Evolutionary conservation across 2,329 filamentous ascomycete species (phyloP), one percentile per base, ranked within the genome.

Genomic region (Aspergillus flavus): DNA sequence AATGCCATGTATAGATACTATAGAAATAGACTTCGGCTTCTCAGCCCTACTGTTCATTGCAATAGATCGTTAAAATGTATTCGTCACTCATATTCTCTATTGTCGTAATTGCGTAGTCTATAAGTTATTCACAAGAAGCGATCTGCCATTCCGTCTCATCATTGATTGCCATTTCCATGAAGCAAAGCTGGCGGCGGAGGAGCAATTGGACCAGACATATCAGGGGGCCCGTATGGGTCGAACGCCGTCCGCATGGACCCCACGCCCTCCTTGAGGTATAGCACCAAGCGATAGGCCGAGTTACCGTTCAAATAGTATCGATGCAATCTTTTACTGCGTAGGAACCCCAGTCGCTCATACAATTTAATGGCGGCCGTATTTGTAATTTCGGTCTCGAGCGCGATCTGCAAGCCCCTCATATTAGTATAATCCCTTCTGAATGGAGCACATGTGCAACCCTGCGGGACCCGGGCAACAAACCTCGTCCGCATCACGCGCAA

Each of bases 231-330:
- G 52, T 75, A 76, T 3, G 75, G 71, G 64, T 81, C 79, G 62
- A 76, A 72, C 14, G 69, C 65, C 12, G 78, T 75, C 34, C 75
- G 71, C 45, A 81, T 81, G 34, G 78, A 76, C 4, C 81, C 81
- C 11, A 84, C 81, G 6, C 84, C 84, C 66, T 84, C 82, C 74
- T 91, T 94, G 58, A 97, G 80, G 66, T 94, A 90, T 43, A 99
- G 79, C 7, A 98, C 89, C 58, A 99, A 82, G 48, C 95, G 86
- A 76, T 95, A 99, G 2, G 95, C 95, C 61, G 93, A 96, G 75
- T 93, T 99, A 12, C 95, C 95, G 74, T 98, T 99, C 46, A 99
- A 82, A 72, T 99, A 99, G 75, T 99, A 99, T 50, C 95, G 86
- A 78, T 98, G 94, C 59, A 99, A 80, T 64, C 93, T 91, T 79